Evolutionary conservation across 2,329 filamentous ascomycete species (phyloP).

Genomic region (Achaetomium macrosporum): DNA sequence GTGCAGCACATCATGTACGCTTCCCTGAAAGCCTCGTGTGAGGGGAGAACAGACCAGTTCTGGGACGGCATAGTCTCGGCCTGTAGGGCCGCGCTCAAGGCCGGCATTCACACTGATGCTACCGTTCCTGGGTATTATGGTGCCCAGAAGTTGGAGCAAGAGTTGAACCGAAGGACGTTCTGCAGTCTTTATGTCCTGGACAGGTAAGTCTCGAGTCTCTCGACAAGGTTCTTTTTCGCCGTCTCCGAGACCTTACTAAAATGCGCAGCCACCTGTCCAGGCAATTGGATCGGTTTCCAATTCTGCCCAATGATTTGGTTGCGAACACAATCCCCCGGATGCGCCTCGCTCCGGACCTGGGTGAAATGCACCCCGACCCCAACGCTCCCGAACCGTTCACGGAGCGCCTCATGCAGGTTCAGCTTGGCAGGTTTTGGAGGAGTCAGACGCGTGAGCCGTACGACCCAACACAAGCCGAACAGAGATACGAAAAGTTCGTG

Average conservation of each 20-base stretch:
- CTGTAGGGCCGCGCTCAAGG: not conserved
- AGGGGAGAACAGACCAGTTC: not conserved
- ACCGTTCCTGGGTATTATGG: not conserved
- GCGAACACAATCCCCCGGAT: not conserved
- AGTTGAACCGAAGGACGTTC: not conserved
- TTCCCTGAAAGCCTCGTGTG: not conserved
- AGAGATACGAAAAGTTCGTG: not conserved
- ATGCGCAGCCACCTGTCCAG: not conserved
- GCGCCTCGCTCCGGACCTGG: not conserved
- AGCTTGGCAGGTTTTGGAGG: not conserved
- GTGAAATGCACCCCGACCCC: not conserved
- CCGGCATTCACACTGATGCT: not conserved
- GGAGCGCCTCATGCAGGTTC: not conserved
- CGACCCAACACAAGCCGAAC: not conserved
- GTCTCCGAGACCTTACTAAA: no score
- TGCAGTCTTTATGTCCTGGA: not conserved
- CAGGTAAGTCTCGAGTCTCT: not conserved
- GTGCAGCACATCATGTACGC: not conserved
- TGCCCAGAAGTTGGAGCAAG: not conserved
- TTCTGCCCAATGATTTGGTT: not conserved
- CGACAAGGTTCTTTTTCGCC: not conserved
- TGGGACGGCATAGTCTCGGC: not conserved
- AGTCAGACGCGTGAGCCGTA: not conserved
- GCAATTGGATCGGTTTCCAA: not conserved
- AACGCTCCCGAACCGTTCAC: not conserved